Evolutionary conservation across 2,329 filamentous ascomycete species (phyloP).

Genomic region (Plectosphaerella sp.): DNA sequence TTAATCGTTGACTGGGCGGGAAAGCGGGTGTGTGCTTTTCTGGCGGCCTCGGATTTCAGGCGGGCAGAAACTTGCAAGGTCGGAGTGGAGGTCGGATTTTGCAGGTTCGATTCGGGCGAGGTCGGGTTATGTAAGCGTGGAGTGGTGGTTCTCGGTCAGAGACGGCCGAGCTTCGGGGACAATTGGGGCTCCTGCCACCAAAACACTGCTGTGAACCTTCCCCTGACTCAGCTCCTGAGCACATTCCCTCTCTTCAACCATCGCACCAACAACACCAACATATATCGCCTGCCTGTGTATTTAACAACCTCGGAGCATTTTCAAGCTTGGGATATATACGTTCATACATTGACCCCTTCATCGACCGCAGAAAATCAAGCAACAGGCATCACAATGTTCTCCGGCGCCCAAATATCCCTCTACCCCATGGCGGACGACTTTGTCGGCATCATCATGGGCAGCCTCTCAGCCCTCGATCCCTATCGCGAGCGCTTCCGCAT

Average conservation of each 20-base stretch:
- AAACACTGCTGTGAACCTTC: too few species aligned
- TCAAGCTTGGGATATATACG: too few species aligned
- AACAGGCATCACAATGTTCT: neutral
- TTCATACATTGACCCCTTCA: too few species aligned
- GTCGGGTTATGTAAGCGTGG: constrained; percentile 5
- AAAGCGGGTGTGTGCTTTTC: neutral
- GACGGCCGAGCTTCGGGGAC: too few species aligned
- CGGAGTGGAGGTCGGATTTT: neutral
- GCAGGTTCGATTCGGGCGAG: neutral
- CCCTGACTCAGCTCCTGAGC: too few species aligned
- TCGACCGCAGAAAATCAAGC: too few species aligned
- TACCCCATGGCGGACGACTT: constrained; percentile 2
- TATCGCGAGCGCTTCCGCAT: neutral
- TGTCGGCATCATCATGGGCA: neutral
- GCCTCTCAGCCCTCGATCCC: constrained; percentile 1
- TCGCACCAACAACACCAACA: too few species aligned
- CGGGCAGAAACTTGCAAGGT: neutral
- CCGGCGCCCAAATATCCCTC: neutral
- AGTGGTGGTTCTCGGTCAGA: neutral
- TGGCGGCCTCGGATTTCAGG: constrained; percentile 7
- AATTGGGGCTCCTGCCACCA: too few species aligned
- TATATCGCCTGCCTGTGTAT: too few species aligned
- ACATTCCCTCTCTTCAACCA: too few species aligned
- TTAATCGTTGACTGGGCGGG: constrained; percentile 6
- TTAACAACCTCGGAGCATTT: too few species aligned